Conservation (phyloP, 371 early-diverging fungal species). For the Paraphysoderma sedebokerense region DNA sequence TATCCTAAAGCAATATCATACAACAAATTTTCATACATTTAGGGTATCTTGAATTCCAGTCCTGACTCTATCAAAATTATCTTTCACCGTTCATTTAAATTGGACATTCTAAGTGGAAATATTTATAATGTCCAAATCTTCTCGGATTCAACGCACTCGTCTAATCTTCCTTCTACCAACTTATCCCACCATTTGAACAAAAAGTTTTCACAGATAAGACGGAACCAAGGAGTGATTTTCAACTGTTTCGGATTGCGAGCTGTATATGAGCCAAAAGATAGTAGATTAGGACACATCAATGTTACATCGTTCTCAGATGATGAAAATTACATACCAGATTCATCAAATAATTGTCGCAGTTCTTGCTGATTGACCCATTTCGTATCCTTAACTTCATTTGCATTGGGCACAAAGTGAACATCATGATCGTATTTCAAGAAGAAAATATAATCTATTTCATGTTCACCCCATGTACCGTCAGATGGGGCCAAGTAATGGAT, state of each 20-base stretch:
- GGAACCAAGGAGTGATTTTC: conserved; percentile 88
- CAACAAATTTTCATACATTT: too few species aligned
- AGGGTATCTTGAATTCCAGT: too few species aligned
- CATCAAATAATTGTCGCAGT: conserved; percentile 44
- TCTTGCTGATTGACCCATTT: conserved; percentile 60
- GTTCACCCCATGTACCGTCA: conserved; percentile 94
- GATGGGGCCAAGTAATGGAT: conserved; percentile 89
- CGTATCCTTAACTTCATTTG: conserved; percentile 64
- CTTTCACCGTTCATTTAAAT: too few species aligned
- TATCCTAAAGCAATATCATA: too few species aligned
- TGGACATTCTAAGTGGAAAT: too few species aligned
- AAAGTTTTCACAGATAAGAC: conserved; percentile 72
- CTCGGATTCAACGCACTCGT: background rate
- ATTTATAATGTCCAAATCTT: too few species aligned
- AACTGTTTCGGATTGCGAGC: conserved; percentile 21
- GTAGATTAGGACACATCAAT: background rate
- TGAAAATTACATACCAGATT: conserved; percentile 22
- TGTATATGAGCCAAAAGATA: conserved; percentile 5
- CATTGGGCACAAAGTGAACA: conserved; percentile 41
- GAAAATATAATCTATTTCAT: conserved; percentile 87
- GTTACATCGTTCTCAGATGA: background rate
- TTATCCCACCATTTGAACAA: conserved; percentile 89
- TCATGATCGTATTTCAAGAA: conserved; percentile 43
- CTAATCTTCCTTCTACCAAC: conserved; percentile 23
- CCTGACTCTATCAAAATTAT: too few species aligned